Base-by-base conservation (phyloP, 441 rosid species). In the Melastoma candidum region DNA sequence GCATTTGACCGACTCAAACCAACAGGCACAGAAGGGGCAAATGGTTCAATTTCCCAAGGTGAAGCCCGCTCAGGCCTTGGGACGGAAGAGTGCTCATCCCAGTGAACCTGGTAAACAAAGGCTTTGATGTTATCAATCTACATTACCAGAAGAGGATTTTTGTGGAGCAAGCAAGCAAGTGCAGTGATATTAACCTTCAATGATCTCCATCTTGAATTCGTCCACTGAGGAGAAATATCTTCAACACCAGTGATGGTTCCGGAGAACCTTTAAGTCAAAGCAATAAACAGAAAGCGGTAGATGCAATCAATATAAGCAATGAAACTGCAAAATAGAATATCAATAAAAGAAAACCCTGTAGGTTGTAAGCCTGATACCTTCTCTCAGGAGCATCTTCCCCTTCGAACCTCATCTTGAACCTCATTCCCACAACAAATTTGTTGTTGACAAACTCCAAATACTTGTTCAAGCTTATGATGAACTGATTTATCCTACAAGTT, bases 331-430 rank as follows among this genome's bases (percentile, higher is more conserved):
- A 60, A 51, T 24, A 39, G 11, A 46, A 68, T 24, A 32, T 45
- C 2, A 24, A 36, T 17, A 26, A 8, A 4, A 52, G 9, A 43
- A 32, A 13, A 13, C 49, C 48, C 48, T 49, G 51, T 48, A 8
- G 51, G 25, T 72, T 17, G 22, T 17, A 17, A 17, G 22, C 22
- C 22, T 17, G 22, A 17, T 17, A 82, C 85, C 89, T 77, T 71
- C 82, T 72, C 63, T 80, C 84, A 39, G 84, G 86, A 66, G 90
- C 77, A 27, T 83, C 90, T 49, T 80, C 84, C 26, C 82, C 86
- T 56, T 83, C 90, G 64, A 80, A 83, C 56, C 76, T 71, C 84
- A 83, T 83, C 72, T 71, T 83, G 67, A 74, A 83, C 65, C 82
- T 71, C 82, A 80, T 69, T 56, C 86, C 86, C 49, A 82, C 72